Conservation (phyloP, 1,284 basidiomycete species). For the Tremellales sp. region DNA sequence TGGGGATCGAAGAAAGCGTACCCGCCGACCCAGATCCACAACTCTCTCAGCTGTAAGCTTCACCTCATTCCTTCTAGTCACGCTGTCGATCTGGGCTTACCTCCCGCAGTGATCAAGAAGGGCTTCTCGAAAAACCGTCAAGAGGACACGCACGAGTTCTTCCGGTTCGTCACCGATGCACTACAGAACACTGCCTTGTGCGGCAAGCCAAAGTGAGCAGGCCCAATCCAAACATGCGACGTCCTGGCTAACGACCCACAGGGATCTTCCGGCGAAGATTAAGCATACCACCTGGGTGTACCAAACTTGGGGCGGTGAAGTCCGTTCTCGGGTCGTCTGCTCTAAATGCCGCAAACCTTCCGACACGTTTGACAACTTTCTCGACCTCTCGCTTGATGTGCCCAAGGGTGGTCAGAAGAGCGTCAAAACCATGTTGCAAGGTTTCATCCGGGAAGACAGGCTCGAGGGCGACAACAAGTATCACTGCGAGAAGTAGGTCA, state of each 20-base stretch:
- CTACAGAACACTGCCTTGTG: conserved; percentile 79
- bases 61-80: not conserved
- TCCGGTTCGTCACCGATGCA: conserved; percentile 89
- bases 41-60: conserved; percentile 63
- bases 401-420: conserved; percentile 55
- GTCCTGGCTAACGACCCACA: conserved; percentile 36
- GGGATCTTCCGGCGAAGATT: conserved; percentile 71
- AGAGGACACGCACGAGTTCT: conserved; percentile 97
- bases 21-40: conserved; percentile 61
- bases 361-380: conserved; percentile 93
- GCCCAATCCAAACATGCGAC: conserved; percentile 1
- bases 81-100: not conserved
- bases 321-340: conserved; percentile 93
- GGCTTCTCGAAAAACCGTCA: conserved; percentile 86
- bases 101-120: conserved; percentile 74
- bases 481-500: conserved; percentile 90
- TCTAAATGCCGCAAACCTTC: conserved; percentile 76
- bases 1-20: conserved; percentile 32
- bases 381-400: conserved; percentile 90
- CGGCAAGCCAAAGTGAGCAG: conserved; percentile 61
- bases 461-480: conserved; percentile 93
- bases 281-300: conserved; percentile 93
- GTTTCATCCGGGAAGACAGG: conserved; percentile 77
- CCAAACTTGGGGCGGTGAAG: conserved; percentile 84
- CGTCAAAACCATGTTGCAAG: conserved; percentile 71